Evolutionary conservation across 2,329 filamentous ascomycete species (phyloP), one percentile per base, ranked within the genome.

Genomic region (Claviceps sp.): DNA sequence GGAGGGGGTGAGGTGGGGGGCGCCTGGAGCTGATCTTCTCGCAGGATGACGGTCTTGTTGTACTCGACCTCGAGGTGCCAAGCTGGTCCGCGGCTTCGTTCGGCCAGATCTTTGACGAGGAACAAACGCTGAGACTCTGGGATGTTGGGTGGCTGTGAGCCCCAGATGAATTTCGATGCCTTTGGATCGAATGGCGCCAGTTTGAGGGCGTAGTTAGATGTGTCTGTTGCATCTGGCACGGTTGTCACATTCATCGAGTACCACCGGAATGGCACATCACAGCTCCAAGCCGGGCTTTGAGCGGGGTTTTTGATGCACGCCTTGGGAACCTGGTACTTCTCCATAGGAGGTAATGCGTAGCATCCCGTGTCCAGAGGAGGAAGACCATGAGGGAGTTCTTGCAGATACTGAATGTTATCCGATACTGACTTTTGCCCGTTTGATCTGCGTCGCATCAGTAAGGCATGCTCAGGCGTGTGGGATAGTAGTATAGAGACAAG

Each of bases 281-380:
- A 87, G 54, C 72, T 77, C 84, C 84, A 87, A 1, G 82, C 77
- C 48, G 71, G 64, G n/a, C 71, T 68, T 58, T 82, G 75, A 0
- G 64, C 70, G 0, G 73, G 69, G 52, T 83, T 72, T 37, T 71
- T 70, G 54, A 87, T 71, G 61, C 84, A 87, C 0, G 72, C 70
- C 42, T 70, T 73, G 16, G 78, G 74, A 2, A 70, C 68, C 51
- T 72, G 70, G 51, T 71, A 73, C 3, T 74, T 68, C 46, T 73
- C 67, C 4, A 81, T 65, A 4, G 76, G 73, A 16, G 79, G 76
- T n/a, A 87, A 63, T 22, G 68, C 66, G 56, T 69, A 87, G 0
- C 66, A 70, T 2, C 84, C 84, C 3, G 72, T 74, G 1, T 75
- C 71, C 34, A 84, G 69, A 2, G 72, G 61, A 26, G 73, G 68